Percentiles rank a stretch among this genome's conserved stretches.
These are phyloP conservation scores for Gypsophila paniculata DNA, from an alignment of 179 eudicot species.

Conservation along the genomic window DNA sequence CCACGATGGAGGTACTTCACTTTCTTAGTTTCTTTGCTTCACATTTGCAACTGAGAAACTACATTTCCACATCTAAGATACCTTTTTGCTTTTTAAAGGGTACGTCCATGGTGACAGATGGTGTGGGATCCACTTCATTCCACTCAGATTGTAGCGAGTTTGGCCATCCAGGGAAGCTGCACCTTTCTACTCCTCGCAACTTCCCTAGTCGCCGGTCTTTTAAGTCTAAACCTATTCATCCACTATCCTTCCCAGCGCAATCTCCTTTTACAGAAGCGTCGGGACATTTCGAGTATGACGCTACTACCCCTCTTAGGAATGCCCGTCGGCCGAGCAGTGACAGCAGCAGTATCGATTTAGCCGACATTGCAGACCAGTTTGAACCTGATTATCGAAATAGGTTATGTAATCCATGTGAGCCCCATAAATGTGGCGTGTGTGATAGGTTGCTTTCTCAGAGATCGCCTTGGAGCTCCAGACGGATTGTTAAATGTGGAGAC, in stretches of 20 bases:
- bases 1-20: conserved; percentile 63
- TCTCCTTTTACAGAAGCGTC: conserved; percentile 43
- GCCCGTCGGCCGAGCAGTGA: conserved; percentile 55
- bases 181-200: conserved; percentile 53
- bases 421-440: conserved; percentile 64
- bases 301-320: conserved; percentile 46
- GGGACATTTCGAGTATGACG: conserved; percentile 40
- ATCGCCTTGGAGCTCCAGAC: conserved; percentile 88
- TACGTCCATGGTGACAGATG: conserved; percentile 51
- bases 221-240: conserved; percentile 86
- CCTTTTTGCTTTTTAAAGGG: conserved; percentile 42
- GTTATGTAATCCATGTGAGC: conserved; percentile 32
- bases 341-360: conserved; percentile 61
- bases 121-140: conserved; percentile 65
- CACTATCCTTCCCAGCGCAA: conserved; percentile 58
- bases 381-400: conserved; percentile 43
- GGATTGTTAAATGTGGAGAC: conserved; percentile 76
- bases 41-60: background rate
- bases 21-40: conserved; percentile 15
- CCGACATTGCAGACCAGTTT: conserved; percentile 49
- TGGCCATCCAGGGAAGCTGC: conserved; percentile 52
- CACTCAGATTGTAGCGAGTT: conserved; percentile 80
- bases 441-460: conserved; percentile 85
- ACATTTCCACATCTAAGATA: background rate
- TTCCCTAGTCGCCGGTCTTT: conserved; percentile 73